These are phyloP conservation scores for Penicillium sp. DNA, from an alignment of 2,329 filamentous ascomycete genomes.

Conservation along the genomic window DNA sequence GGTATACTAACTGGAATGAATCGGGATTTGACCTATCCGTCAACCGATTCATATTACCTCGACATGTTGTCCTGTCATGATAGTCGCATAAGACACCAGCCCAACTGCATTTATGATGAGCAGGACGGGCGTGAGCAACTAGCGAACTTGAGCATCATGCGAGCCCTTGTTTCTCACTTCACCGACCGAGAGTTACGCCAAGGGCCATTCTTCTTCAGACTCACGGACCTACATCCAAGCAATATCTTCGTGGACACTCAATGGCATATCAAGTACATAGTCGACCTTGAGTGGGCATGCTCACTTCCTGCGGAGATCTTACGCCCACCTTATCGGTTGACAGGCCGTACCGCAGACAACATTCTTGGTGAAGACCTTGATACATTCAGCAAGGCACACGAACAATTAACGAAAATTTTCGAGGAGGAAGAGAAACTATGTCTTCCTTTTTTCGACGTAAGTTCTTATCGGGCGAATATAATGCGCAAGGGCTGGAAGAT, in stretches of 20 bases:
- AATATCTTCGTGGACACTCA: slow-evolving; percentile 38
- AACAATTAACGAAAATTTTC: slow-evolving; percentile 23
- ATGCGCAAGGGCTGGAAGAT: slow-evolving; percentile 27
- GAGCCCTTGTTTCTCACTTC: slow-evolving; percentile 29
- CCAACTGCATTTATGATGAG: slow-evolving; percentile 32
- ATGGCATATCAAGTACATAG: slow-evolving; percentile 29
- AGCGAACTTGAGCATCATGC: slow-evolving; percentile 30
- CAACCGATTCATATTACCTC: slow-evolving; percentile 27
- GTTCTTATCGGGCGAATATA: slow-evolving; percentile 11
- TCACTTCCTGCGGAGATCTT: slow-evolving; percentile 26
- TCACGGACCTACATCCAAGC: slow-evolving; percentile 42
- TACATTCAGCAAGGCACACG: slow-evolving; percentile 10
- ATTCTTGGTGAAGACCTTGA: slow-evolving; percentile 10
- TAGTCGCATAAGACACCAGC: slow-evolving; percentile 34
- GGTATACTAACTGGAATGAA: slow-evolving; percentile 35
- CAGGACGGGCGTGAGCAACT: slow-evolving; percentile 34
- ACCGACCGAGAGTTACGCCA: slow-evolving; percentile 29
- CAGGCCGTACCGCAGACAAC: slow-evolving; percentile 14
- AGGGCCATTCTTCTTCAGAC: slow-evolving; percentile 35
- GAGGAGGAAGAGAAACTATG: slow-evolving; percentile 19
- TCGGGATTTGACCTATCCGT: slow-evolving; percentile 32
- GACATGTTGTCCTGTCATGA: slow-evolving; percentile 39
- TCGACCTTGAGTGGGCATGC: slow-evolving; percentile 32
- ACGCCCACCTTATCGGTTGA: slow-evolving; percentile 27
- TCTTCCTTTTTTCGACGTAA: background rate